phyloP scores from a whole-genome alignment of 768 basidiomycete species.

The Auriscalpium vulgare region DNA sequence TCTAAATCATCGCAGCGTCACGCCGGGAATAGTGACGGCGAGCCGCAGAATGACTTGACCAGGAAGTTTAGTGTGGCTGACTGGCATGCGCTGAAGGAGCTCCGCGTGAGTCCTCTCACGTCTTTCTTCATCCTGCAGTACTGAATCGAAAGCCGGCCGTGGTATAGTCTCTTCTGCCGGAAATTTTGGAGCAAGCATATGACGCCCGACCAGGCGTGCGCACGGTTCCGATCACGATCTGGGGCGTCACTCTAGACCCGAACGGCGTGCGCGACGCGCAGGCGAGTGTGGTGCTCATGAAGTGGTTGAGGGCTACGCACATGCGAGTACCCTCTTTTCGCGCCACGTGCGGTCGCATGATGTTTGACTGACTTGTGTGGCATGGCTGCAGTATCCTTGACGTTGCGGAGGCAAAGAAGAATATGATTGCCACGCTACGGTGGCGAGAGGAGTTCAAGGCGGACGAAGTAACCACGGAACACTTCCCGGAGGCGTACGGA shows the following conservation, averaged over 20 bases:
- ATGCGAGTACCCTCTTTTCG: not conserved
- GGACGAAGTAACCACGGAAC: conserved; percentile 48
- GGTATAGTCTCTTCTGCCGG: conserved; percentile 32
- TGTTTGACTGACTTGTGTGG: too few species aligned
- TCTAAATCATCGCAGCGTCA: too few species aligned
- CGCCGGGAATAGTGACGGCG: conserved; percentile 19
- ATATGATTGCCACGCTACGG: conserved; percentile 59
- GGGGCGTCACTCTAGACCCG: conserved; percentile 69
- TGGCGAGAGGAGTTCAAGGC: conserved; percentile 69
- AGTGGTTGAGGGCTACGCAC: conserved; percentile 72
- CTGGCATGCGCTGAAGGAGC: conserved; percentile 60
- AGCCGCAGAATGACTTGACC: conserved; percentile 66
- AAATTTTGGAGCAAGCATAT: conserved; percentile 51
- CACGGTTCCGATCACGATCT: conserved; percentile 46
- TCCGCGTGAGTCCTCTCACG: conserved; percentile 42
- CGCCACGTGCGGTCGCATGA: too few species aligned
- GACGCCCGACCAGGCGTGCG: conserved; percentile 47
- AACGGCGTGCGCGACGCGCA: conserved; percentile 46
- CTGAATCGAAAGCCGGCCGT: conserved; percentile 15
- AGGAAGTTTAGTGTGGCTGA: conserved; percentile 62
- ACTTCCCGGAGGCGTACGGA: conserved; percentile 30
- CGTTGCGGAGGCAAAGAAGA: conserved; percentile 44
- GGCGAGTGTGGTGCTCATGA: conserved; percentile 71
- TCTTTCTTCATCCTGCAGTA: not conserved
- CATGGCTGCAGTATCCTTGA: conserved; percentile 38